Conservation (phyloP, 2,329 filamentous ascomycete species). For the Claviceps lovelessii region DNA sequence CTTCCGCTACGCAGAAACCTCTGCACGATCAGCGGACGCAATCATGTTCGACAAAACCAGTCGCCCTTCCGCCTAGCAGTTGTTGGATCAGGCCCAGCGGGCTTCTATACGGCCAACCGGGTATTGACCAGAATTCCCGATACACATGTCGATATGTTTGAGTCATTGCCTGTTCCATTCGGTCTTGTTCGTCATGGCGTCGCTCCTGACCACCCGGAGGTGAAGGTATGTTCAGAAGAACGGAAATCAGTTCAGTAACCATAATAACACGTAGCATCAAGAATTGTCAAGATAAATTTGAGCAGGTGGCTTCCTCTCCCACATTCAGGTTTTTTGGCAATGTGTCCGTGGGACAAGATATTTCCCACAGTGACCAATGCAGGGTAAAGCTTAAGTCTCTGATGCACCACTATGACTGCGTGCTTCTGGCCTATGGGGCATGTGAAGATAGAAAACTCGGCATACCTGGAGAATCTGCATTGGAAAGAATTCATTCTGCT, state of each 20-base stretch:
- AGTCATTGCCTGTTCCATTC: slow-evolving; percentile 81
- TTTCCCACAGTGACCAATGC: slow-evolving; percentile 25
- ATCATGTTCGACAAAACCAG: slow-evolving; percentile 10
- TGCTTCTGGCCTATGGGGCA: slow-evolving; percentile 87
- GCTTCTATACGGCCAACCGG: slow-evolving; percentile 86
- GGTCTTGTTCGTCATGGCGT: slow-evolving; percentile 88
- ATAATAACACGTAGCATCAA: slow-evolving; percentile 20
- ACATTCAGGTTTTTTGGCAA: slow-evolving; percentile 89
- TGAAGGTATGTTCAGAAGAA: slow-evolving; percentile 53
- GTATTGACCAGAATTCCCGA: slow-evolving; percentile 62
- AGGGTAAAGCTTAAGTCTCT: slow-evolving; percentile 53
- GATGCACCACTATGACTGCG: slow-evolving; percentile 74
- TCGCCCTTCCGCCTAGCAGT: slow-evolving; percentile 66
- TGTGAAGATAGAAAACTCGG: slow-evolving; percentile 66
- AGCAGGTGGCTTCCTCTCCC: slow-evolving; percentile 68
- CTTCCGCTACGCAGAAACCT: neutral
- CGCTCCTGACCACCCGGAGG: slow-evolving; percentile 95
- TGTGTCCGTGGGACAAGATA: slow-evolving; percentile 53
- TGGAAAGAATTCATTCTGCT: slow-evolving; percentile 71
- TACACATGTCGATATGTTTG: slow-evolving; percentile 85
- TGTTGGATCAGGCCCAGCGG: slow-evolving; percentile 85
- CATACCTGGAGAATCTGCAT: slow-evolving; percentile 60
- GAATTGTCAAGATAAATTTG: slow-evolving; percentile 93
- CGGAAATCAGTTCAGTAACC: neutral
- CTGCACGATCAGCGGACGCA: neutral